Conservation (phyloP, 2,329 filamentous ascomycete species). For the Sclerotinia sclerotiorum region DNA sequence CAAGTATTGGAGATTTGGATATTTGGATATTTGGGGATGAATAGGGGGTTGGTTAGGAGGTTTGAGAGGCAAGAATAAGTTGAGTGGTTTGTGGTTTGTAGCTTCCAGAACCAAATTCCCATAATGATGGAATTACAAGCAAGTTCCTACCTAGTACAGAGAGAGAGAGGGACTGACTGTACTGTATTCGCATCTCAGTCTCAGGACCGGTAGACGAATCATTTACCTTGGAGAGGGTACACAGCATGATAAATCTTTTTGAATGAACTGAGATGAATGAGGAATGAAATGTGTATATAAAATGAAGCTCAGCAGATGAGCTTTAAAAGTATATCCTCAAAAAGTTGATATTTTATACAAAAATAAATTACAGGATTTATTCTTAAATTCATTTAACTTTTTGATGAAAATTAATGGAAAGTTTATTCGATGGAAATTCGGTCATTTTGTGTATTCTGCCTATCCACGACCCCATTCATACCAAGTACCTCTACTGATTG, state of each 20-base stretch:
- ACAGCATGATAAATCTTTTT: neutral
- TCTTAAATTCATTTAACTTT: neutral
- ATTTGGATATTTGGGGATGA: neutral
- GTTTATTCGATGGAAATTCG: neutral
- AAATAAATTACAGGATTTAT: neutral
- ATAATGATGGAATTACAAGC: neutral
- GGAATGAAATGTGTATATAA: neutral
- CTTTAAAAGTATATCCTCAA: conserved; percentile 5
- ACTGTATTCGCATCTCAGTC: neutral
- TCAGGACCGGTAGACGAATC: neutral
- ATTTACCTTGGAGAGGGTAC: neutral
- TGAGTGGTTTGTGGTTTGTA: neutral
- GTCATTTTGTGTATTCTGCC: no score
- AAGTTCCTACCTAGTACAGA: neutral
- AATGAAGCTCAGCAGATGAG: neutral
- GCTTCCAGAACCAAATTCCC: neutral
- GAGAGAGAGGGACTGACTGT: no score
- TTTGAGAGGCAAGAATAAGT: neutral
- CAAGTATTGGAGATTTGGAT: no score
- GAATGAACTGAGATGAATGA: neutral
- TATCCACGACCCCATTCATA: no score
- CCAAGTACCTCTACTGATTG: no score
- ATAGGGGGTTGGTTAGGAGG: conserved; percentile 1
- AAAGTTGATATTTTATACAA: conserved; percentile 11
- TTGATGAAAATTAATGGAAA: neutral